Conservation (phyloP, 345 rosid species). For the Turritis glabra region DNA sequence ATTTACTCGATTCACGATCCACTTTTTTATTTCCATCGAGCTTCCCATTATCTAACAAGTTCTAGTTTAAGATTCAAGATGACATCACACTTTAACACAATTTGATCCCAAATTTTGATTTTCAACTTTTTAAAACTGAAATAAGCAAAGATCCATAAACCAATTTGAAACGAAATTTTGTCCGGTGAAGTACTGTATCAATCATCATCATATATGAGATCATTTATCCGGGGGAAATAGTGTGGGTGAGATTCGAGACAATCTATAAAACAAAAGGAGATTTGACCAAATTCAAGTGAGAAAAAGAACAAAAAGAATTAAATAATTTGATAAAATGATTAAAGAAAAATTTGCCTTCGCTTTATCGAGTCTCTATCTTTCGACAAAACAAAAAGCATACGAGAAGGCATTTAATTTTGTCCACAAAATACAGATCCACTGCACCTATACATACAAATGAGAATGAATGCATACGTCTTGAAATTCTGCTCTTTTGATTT, state of each 20-base stretch:
- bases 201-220: neutral
- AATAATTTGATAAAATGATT: slow-evolving; percentile 12
- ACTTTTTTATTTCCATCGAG: too few species aligned
- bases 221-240: slow-evolving; percentile 11
- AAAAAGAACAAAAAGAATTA: neutral
- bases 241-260: slow-evolving; percentile 28
- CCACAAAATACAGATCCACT: slow-evolving; percentile 29
- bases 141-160: neutral
- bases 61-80: too few species aligned
- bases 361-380: slow-evolving; percentile 25
- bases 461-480: slow-evolving; percentile 17
- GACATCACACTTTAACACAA: too few species aligned
- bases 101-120: too few species aligned
- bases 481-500: slow-evolving; percentile 1
- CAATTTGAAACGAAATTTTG: neutral
- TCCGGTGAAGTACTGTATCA: neutral
- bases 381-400: slow-evolving; percentile 31
- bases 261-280: slow-evolving; percentile 17
- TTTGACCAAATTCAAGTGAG: slow-evolving; percentile 22
- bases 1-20: too few species aligned
- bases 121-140: neutral
- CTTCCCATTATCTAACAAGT: too few species aligned
- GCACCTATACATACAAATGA: slow-evolving; percentile 27
- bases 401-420: slow-evolving; percentile 21
- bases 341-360: neutral